Percentiles rank a stretch among this genome's conserved stretches.
Conservation (phyloP, 805 yeast species). For the Myxozyma sirexii region DNA sequence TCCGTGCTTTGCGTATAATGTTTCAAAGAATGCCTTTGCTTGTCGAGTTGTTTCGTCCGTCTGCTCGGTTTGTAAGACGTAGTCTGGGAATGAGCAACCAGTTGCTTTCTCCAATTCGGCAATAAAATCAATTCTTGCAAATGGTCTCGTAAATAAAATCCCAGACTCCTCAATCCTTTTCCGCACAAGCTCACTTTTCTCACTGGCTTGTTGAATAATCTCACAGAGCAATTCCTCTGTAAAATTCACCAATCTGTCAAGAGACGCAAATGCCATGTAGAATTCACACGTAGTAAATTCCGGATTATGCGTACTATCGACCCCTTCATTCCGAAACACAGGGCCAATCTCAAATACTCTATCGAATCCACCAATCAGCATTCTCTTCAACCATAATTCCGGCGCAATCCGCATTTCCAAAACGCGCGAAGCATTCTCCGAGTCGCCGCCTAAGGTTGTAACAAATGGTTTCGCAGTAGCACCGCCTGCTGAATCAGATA, state of each 20-base stretch:
- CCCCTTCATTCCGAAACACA: slow-evolving; percentile 90
- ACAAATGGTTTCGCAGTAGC: slow-evolving; percentile 90
- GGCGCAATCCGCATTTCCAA: slow-evolving; percentile 87
- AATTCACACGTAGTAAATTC: slow-evolving; percentile 99
- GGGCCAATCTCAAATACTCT: slow-evolving; percentile 84
- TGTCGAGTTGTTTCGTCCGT: background rate
- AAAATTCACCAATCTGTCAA: slow-evolving; percentile 84
- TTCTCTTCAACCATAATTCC: slow-evolving; percentile 86
- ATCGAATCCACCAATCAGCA: slow-evolving; percentile 84
- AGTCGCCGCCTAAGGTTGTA: slow-evolving; percentile 15
- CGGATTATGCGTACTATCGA: slow-evolving; percentile 98
- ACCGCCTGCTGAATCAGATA: slow-evolving; percentile 72
- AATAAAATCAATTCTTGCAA: slow-evolving; percentile 63
- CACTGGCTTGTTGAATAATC: slow-evolving; percentile 41
- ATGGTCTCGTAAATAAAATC: slow-evolving; percentile 33
- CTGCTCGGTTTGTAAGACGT: slow-evolving; percentile 41
- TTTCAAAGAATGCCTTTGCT: slow-evolving; percentile 43
- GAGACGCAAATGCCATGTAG: slow-evolving; percentile 97
- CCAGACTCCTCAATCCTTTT: background rate
- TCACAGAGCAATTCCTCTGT: slow-evolving; percentile 63
- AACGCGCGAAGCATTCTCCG: slow-evolving; percentile 4
- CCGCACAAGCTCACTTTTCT: slow-evolving; percentile 3
- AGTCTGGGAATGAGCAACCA: slow-evolving; percentile 53
- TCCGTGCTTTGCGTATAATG: slow-evolving; percentile 47
- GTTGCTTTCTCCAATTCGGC: slow-evolving; percentile 60